These are phyloP conservation scores for Neurospora terricola DNA, from an alignment of 495 filamentous ascomycete species.

Conservation along the genomic window DNA sequence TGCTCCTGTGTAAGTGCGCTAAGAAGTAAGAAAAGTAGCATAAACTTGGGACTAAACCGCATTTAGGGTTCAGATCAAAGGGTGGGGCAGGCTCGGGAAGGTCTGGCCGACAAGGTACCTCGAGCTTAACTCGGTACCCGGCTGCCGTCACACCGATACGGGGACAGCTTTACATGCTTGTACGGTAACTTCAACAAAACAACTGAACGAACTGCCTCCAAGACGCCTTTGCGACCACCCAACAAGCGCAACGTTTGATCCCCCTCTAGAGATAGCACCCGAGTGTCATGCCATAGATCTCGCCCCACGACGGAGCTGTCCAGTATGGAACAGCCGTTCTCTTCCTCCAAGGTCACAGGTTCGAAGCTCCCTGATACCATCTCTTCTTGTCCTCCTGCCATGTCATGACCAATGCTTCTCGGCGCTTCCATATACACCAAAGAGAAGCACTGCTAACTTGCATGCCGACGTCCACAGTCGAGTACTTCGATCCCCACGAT, in stretches of 20 bases:
- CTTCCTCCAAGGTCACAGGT: slow-evolving; percentile 67
- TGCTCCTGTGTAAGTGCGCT: not conserved
- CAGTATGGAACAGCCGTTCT: slow-evolving; percentile 51
- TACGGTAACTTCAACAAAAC: not conserved
- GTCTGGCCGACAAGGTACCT: not conserved
- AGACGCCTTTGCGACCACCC: not conserved
- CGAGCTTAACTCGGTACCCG: not conserved
- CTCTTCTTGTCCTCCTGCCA: not conserved
- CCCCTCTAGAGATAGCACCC: not conserved
- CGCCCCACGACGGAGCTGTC: slow-evolving; percentile 17
- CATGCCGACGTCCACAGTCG: slow-evolving; percentile 26
- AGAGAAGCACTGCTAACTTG: not conserved
- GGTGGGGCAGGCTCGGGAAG: not conserved
- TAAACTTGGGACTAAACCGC: not conserved
- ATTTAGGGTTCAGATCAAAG: not conserved
- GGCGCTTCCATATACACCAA: not conserved
- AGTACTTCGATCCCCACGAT: slow-evolving; percentile 83
- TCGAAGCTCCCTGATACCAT: slow-evolving; percentile 7
- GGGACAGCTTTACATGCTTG: not conserved
- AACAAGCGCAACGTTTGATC: not conserved
- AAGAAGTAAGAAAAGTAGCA: not conserved
- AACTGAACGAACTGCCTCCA: not conserved
- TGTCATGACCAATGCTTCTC: not conserved
- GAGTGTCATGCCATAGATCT: slow-evolving; percentile 20
- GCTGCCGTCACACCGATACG: not conserved